phyloP scores from a whole-genome alignment of 2,329 filamentous ascomycete genomes.

The Colletotrichum scovillei region DNA sequence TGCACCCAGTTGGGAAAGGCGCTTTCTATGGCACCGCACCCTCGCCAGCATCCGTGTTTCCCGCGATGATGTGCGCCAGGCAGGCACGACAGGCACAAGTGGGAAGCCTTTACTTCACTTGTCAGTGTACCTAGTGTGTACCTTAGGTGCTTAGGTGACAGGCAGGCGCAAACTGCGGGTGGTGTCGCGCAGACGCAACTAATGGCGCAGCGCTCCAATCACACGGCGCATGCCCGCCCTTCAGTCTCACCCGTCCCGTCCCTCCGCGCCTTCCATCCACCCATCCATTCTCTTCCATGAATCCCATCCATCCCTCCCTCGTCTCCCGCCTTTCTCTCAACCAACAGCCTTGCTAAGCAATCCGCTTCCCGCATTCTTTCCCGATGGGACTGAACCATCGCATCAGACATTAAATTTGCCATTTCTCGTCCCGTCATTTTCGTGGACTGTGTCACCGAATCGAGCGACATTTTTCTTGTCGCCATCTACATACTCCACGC shows the following conservation, averaged over 20 bases:
- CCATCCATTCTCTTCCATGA: conserved; percentile 12
- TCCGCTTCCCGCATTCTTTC: conserved; percentile 8
- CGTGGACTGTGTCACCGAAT: too few species aligned
- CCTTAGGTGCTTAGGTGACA: background rate
- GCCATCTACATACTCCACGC: background rate
- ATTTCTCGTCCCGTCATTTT: background rate
- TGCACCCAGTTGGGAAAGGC: conserved; percentile 18
- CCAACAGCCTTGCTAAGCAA: conserved; percentile 1
- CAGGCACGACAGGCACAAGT: conserved; percentile 1
- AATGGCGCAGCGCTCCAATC: conserved; percentile 25
- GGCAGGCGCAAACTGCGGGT: background rate
- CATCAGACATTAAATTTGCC: conserved; percentile 2
- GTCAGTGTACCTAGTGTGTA: background rate
- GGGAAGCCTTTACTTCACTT: background rate
- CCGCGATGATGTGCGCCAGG: conserved; percentile 12
- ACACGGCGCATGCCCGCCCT: conserved; percentile 2
- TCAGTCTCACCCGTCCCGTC: conserved; percentile 17
- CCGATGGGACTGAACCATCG: conserved; percentile 1
- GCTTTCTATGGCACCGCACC: background rate
- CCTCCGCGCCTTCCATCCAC: conserved; percentile 8
- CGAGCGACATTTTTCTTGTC: background rate
- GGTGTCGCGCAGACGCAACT: conserved; percentile 8
- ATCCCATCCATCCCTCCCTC: background rate
- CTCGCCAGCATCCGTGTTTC: background rate
- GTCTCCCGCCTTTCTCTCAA: background rate